Evolutionary conservation across 1,284 basidiomycete species (phyloP).

Genomic region (Paramarasmius palmivorus): DNA sequence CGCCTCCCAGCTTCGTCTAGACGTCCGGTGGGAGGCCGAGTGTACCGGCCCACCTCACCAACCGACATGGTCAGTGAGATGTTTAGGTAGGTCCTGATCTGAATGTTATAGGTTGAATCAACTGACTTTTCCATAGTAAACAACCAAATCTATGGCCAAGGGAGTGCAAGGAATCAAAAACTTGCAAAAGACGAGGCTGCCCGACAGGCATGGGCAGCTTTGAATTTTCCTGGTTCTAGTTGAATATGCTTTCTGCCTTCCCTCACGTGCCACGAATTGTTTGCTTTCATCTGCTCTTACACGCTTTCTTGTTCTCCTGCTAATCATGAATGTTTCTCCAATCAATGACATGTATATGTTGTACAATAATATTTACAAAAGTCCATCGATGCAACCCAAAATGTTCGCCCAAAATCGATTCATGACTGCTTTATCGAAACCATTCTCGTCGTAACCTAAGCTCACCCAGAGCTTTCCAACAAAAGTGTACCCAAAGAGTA

Average conservation of each 20-base stretch:
- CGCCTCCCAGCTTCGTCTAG: no score
- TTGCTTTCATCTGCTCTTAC: no score
- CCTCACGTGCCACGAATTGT: neutral
- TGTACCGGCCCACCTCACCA: no score
- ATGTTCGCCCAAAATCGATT: constrained; percentile 59
- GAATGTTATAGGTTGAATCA: no score
- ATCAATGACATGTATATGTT: neutral
- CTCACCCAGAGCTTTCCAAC: constrained; percentile 72
- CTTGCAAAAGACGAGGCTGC: constrained; percentile 1
- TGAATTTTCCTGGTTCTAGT: neutral
- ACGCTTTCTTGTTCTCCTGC: neutral
- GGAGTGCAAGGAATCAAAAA: neutral
- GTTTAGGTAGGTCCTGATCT: neutral
- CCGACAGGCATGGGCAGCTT: neutral
- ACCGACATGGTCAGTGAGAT: neutral
- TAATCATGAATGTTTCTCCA: neutral
- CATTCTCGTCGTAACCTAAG: constrained; percentile 74
- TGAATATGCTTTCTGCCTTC: neutral
- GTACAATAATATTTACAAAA: neutral
- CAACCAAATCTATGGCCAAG: neutral
- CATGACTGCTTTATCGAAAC: constrained; percentile 60
- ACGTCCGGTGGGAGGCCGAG: no score
- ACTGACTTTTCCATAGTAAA: neutral
- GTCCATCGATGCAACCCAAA: constrained; percentile 49
- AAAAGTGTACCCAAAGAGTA: constrained; percentile 79